Base-by-base conservation (phyloP, 495 filamentous ascomycete species). In the Podospora tetraspora region DNA sequence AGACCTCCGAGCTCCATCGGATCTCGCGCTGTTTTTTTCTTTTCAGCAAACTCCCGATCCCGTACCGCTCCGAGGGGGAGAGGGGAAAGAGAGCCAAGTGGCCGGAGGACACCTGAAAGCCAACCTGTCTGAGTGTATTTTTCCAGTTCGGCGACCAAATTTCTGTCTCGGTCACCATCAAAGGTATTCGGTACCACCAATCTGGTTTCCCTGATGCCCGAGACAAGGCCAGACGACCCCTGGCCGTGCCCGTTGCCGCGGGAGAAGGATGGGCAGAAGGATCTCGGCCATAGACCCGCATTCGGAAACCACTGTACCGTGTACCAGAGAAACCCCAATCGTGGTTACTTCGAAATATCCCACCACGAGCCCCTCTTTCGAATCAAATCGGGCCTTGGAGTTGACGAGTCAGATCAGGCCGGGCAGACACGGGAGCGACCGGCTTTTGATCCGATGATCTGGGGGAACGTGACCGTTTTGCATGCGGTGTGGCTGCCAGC, bases 391-490 rank as follows among this genome's bases (percentile, higher is more conserved):
- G 29, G 37, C n/a, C 43, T n/a, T 24, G 30, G 32, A 57, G 62
- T 22, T 32, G 61, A 29, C 32, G 61, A 32, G 61, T 62, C 61
- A 29, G 6, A 13, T 63, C 61, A 2, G 22, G 16, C 61, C 34
- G 62, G 29, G 9, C 43, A n/a, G 29, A 16, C 9, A 59, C 25
- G 56, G 19, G 52, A 59, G 24, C 65, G 30, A 66, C 61, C 65
- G 65, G 43, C 57, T 66, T 66, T 66, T 66, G 65, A 61, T 61
- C 65, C 37, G 65, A 66, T 66, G 65, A 66, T 66, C 65, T 66
- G 65, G 57, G 57, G 34, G 65, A 61, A 43, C 61, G 65, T 66
- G 65, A 66, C 56, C 37, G 65, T 43, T 30, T 57, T 66, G 65
- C 65, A 66, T 66, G 43, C 29, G 64, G 64, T 59, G 64, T 66